A percentile compares a stretch with the other conserved stretches of the same genome.
Conservation (phyloP, 2,329 filamentous ascomycete genomes). For the Periconia macrospinosa region DNA sequence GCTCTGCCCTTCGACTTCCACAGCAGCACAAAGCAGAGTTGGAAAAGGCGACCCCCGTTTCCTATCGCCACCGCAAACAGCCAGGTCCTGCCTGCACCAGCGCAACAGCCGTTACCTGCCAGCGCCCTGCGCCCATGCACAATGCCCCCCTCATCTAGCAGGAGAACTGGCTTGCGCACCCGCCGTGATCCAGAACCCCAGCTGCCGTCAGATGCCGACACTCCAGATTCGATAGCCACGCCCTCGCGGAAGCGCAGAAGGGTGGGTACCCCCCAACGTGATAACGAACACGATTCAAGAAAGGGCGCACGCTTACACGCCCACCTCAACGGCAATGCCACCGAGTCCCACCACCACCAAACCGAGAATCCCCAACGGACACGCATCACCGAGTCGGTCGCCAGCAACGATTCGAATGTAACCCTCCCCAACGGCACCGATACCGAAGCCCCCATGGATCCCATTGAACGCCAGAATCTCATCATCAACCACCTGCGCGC, state of each 20-base stretch:
- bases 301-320: constrained; percentile 16
- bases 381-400: constrained; percentile 41
- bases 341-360: constrained; percentile 21
- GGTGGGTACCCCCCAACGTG: constrained; percentile 32
- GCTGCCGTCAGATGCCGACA: constrained; percentile 44
- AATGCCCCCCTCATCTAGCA: constrained; percentile 33
- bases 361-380: constrained; percentile 27
- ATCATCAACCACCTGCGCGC: constrained; percentile 46
- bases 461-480: constrained; percentile 40
- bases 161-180: constrained; percentile 30
- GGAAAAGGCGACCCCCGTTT: background rate
- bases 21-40: background rate
- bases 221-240: constrained; percentile 52
- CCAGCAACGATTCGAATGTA: constrained; percentile 46
- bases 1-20: background rate
- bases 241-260: constrained; percentile 53
- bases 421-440: constrained; percentile 39
- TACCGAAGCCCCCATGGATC: constrained; percentile 30
- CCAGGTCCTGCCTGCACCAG: background rate
- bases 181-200: constrained; percentile 36
- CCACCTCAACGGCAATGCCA: constrained; percentile 39
- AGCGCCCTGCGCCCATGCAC: constrained; percentile 16
- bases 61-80: background rate
- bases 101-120: background rate
- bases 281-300: constrained; percentile 1